Conservation (phyloP, 805 yeast genomes). For the Kazachstania psychrophila region DNA sequence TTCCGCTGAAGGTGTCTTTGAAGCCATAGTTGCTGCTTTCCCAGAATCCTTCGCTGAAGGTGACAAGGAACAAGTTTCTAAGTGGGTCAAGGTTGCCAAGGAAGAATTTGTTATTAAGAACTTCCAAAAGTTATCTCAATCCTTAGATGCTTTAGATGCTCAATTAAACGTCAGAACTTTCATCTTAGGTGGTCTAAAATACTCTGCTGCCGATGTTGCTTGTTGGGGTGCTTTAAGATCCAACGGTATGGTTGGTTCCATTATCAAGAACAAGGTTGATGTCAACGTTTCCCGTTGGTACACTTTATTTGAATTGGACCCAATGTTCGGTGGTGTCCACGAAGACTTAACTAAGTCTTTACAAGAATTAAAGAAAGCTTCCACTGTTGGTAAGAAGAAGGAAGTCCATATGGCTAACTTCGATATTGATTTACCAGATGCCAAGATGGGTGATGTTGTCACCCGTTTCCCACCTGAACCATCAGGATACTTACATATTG, state of each 20-base stretch:
- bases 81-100: constrained; percentile 61
- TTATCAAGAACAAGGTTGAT: constrained; percentile 75
- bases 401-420: constrained; percentile 90
- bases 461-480: constrained; percentile 99
- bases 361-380: constrained; percentile 61
- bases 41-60: constrained; percentile 35
- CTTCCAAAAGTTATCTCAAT: constrained; percentile 72
- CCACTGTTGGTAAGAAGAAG: constrained; percentile 62
- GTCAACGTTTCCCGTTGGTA: constrained; percentile 92
- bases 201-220: constrained; percentile 72
- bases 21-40: constrained; percentile 42
- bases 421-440: constrained; percentile 87
- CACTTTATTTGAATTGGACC: constrained; percentile 58
- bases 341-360: constrained; percentile 59
- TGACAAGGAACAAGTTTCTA: constrained; percentile 30
- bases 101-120: constrained; percentile 70
- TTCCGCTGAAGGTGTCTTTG: constrained; percentile 38
- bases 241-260: constrained; percentile 86
- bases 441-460: constrained; percentile 88
- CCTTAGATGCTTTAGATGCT: constrained; percentile 71
- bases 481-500: constrained; percentile 93
- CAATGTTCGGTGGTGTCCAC: constrained; percentile 59
- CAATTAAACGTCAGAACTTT: constrained; percentile 81
- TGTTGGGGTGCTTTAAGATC: constrained; percentile 92
- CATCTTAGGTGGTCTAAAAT: constrained; percentile 50